These are phyloP conservation scores for Saturnispora ahearnii DNA, from an alignment of 805 yeast species.

Conservation along the genomic window DNA sequence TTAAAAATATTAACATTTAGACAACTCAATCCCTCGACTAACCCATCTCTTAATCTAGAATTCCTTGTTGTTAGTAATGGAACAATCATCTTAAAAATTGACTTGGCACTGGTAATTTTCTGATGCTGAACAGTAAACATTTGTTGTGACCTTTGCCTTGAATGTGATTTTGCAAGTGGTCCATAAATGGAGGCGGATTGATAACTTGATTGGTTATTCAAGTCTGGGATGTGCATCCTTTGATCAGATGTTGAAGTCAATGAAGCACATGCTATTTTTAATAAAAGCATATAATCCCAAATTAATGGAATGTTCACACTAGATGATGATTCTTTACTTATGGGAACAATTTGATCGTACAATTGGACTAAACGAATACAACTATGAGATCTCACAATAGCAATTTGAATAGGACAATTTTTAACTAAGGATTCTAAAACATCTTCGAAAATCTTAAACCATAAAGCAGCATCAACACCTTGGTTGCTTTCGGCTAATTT, in stretches of 20 bases:
- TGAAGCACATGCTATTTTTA: constrained; percentile 87
- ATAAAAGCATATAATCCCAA: constrained; percentile 50
- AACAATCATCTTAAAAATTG: constrained; percentile 78
- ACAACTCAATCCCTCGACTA: constrained; percentile 82
- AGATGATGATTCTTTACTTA: constrained; percentile 34
- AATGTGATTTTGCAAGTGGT: constrained; percentile 47
- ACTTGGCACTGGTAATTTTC: constrained; percentile 84
- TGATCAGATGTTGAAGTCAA: constrained; percentile 86
- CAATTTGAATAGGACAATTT: constrained; percentile 86
- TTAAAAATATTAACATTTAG: constrained; percentile 83
- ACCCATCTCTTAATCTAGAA: constrained; percentile 67
- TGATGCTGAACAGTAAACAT: constrained; percentile 79
- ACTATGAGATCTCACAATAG: constrained; percentile 82
- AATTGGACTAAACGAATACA: constrained; percentile 84
- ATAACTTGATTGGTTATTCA: constrained; percentile 11
- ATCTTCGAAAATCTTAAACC: constrained; percentile 84
- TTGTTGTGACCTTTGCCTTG: constrained; percentile 70
- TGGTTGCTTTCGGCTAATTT: constrained; percentile 82
- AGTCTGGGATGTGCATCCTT: constrained; percentile 44
- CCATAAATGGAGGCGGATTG: constrained; percentile 26
- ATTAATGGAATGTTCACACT: constrained; percentile 22
- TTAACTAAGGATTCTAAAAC: constrained; percentile 64
- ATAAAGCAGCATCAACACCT: constrained; percentile 93
- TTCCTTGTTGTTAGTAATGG: constrained; percentile 72
- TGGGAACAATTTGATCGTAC: constrained; percentile 55